Base-by-base conservation (phyloP, 2,329 filamentous ascomycete species). In the Gnomoniopsis sp. region DNA sequence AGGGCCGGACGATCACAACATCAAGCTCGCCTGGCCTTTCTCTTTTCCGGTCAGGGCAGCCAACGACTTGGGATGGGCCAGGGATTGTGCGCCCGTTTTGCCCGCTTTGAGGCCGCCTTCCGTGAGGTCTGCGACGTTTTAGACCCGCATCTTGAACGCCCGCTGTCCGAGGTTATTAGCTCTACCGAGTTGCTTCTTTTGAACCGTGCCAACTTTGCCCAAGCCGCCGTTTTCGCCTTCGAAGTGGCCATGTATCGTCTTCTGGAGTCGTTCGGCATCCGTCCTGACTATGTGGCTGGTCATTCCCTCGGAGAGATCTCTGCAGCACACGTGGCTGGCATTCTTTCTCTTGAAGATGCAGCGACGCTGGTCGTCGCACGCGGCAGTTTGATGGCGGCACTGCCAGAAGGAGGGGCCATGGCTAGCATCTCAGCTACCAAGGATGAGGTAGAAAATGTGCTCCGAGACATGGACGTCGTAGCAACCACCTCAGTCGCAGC, bases 21-120 rank as follows among this genome's bases (percentile, higher is more conserved):
- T 38, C 34, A 63, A 51, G 44, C 36, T 3, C 46, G 47, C 3
- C 38, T 74, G 21, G 69, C 66, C 2, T 67, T 72, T 62, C 63
- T 74, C 49, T 75, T 75, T 59, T 72, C 71, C 0, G 72, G 72
- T 0, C 72, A 75, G 62, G 72, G 72, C 3, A 69, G 65, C 52
- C 69, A 72, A 46, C 67, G 63, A 41, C 58, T 61, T 15, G 67
- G 67, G 8, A 73, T 74, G 70, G 70, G 71, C 8, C 67, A 64
- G 33, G 67, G 67, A 17, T 55, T 75, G 17, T 66, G 57, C 38
- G 49, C 61, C 4, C 34, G 52, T 0, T 69, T 65, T 43, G 66
- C 67, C 1, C 46, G 69, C 7, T 74, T 73, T 53, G 59, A 60
- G 2, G 60, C 68, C 11, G 53, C 68, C 0, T 54, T 74, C 4